A percentile compares a stretch with the other conserved stretches of the same genome.
Conservation (phyloP, 345 rosid genomes). For the Pseudoturritis turrita region DNA sequence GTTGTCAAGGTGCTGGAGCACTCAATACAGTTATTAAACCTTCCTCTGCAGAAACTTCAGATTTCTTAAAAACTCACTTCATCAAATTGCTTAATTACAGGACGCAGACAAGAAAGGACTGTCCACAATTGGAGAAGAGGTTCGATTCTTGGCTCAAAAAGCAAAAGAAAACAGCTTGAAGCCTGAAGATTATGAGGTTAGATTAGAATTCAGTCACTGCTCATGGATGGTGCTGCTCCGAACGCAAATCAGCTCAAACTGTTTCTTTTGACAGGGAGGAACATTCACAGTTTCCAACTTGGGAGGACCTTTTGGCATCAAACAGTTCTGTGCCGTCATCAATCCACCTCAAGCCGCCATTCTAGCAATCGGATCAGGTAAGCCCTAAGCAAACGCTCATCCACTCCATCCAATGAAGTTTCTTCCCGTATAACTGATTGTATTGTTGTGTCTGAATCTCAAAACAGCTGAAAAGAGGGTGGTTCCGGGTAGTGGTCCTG, state of each 20-base stretch:
- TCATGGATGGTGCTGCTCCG: neutral
- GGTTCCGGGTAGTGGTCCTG: constrained; percentile 59
- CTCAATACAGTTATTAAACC: neutral
- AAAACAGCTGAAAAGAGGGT: constrained; percentile 89
- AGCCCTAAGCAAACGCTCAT: constrained; percentile 4
- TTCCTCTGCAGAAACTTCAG: neutral
- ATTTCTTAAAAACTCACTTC: neutral
- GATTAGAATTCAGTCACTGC: neutral
- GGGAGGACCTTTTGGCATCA: constrained; percentile 98
- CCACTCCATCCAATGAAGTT: neutral
- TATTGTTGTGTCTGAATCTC: constrained; percentile 4
- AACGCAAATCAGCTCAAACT: neutral
- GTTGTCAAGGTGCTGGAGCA: constrained; percentile 59
- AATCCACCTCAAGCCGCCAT: constrained; percentile 97
- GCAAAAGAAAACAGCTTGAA: constrained; percentile 82
- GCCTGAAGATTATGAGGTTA: constrained; percentile 89
- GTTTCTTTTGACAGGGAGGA: constrained; percentile 66
- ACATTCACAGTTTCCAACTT: constrained; percentile 92
- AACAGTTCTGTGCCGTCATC: constrained; percentile 88
- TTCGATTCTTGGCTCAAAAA: constrained; percentile 73
- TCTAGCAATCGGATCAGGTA: constrained; percentile 93
- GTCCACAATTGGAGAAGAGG: constrained; percentile 68
- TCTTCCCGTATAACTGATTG: neutral
- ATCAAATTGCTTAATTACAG: constrained; percentile 34
- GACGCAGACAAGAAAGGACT: constrained; percentile 90